These are phyloP conservation scores for Colletotrichum sp. DNA, from an alignment of 2,329 filamentous ascomycete genomes.

Conservation along the genomic window DNA sequence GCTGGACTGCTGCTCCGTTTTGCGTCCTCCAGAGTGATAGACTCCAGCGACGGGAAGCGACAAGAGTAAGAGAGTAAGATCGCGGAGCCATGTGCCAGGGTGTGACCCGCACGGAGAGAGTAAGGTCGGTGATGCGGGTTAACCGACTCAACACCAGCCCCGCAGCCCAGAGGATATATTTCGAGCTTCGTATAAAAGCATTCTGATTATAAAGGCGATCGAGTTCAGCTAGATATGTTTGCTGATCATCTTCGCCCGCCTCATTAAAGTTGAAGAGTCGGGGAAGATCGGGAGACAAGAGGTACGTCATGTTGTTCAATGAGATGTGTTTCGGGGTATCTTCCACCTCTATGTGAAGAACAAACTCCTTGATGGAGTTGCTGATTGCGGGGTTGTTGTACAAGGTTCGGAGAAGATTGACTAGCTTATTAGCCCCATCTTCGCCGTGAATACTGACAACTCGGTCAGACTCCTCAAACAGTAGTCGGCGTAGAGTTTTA, in stretches of 20 bases:
- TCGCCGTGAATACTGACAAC: not conserved
- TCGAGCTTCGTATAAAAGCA: not conserved
- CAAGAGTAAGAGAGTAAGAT: no score
- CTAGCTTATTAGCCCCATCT: not conserved
- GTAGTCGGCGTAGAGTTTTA: accelerated
- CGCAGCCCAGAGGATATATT: not conserved
- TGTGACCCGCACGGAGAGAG: not conserved
- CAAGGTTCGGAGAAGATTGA: not conserved
- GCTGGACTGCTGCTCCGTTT: not conserved
- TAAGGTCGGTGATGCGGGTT: not conserved
- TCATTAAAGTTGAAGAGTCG: not conserved
- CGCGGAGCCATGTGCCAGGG: not conserved
- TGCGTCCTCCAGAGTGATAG: not conserved
- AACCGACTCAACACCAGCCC: not conserved
- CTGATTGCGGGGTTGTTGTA: accelerated
- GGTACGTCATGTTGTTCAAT: not conserved
- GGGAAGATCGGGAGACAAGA: not conserved
- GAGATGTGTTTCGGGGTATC: not conserved
- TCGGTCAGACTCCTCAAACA: not conserved
- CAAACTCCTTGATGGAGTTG: not conserved
- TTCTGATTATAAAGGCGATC: no score
- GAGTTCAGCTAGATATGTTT: no score
- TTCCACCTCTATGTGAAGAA: not conserved
- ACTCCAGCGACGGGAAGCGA: not conserved
- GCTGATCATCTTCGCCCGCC: no score